Percentiles rank a stretch among this genome's conserved stretches.
These are phyloP conservation scores for Hemisphaericaspora xylanilytica DNA, from an alignment of 1,139 yeast genomes.

Conservation along the genomic window DNA sequence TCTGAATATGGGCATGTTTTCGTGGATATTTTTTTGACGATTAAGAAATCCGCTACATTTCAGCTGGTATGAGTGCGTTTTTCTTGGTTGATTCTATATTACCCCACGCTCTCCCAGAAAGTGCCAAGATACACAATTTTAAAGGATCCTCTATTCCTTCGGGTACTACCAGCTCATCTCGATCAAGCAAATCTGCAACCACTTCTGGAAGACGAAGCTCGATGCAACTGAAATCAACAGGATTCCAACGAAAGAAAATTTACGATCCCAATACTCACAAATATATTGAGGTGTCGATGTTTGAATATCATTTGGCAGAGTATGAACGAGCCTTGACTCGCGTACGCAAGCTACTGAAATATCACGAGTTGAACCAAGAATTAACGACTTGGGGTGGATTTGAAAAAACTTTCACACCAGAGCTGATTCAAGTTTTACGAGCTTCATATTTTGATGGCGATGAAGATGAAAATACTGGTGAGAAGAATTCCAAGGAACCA, in stretches of 20 bases:
- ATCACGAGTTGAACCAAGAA: constrained; percentile 13
- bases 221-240: not conserved
- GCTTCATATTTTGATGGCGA: constrained; percentile 22
- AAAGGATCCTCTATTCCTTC: too few relatives aligned
- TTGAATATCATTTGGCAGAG: constrained; percentile 15
- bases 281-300: constrained; percentile 16
- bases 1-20: not conserved
- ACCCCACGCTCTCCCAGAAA: not conserved
- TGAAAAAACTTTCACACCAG: constrained; percentile 16
- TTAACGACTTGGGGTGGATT: constrained; percentile 5
- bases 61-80: constrained; percentile 7
- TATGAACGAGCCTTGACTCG: constrained; percentile 14
- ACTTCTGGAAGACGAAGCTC: not conserved
- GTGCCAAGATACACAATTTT: too few relatives aligned
- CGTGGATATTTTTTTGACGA: not conserved
- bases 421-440: constrained; percentile 19
- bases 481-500: constrained; percentile 3
- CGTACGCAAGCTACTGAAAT: constrained; percentile 8
- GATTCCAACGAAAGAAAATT: constrained; percentile 12
- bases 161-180: too few relatives aligned
- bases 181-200: not conserved
- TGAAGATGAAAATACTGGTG: too few relatives aligned
- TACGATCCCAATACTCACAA: constrained; percentile 16
- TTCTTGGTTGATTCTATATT: constrained; percentile 1
- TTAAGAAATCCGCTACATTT: too few relatives aligned